Percentiles rank a stretch among this genome's conserved stretches.
Conservation (phyloP, 2,329 filamentous ascomycete species). For the Ascochyta pisi region DNA sequence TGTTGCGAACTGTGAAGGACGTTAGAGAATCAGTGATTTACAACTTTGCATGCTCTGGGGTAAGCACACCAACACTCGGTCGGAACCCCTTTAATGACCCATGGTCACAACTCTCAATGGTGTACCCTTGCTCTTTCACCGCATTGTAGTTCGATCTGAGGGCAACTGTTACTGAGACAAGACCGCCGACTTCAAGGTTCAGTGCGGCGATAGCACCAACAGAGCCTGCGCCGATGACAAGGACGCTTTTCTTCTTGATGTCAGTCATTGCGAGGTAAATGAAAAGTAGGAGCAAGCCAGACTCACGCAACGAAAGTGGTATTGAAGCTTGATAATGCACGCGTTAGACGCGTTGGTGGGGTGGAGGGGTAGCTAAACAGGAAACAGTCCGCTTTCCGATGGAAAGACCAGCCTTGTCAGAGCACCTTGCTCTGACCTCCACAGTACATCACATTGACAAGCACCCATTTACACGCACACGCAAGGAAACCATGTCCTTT, state of each 20-base stretch:
- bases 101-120: slow-evolving; percentile 63
- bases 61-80: slow-evolving; percentile 52
- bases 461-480: background rate
- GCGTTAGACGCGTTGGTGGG: slow-evolving; percentile 28
- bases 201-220: slow-evolving; percentile 65
- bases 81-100: slow-evolving; percentile 59
- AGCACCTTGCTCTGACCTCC: background rate
- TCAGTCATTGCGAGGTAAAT: slow-evolving; percentile 32
- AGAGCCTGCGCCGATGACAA: slow-evolving; percentile 63
- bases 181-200: slow-evolving; percentile 59
- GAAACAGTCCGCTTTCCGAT: slow-evolving; percentile 2
- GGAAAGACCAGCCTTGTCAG: background rate
- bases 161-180: slow-evolving; percentile 62
- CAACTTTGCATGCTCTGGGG: background rate
- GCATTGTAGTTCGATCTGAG: slow-evolving; percentile 63
- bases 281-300: background rate
- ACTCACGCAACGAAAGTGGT: slow-evolving; percentile 9
- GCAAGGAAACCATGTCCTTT: slow-evolving; percentile 26
- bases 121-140: slow-evolving; percentile 58
- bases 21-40: slow-evolving; percentile 2
- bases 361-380: slow-evolving; percentile 32
- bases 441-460: background rate
- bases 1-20: slow-evolving; percentile 52
- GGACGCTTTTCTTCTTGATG: slow-evolving; percentile 48
- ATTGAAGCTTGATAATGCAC: slow-evolving; percentile 10